phyloP scores from a whole-genome alignment of 2,329 filamentous ascomycete species.

The Hirsutella rhossiliensis region DNA sequence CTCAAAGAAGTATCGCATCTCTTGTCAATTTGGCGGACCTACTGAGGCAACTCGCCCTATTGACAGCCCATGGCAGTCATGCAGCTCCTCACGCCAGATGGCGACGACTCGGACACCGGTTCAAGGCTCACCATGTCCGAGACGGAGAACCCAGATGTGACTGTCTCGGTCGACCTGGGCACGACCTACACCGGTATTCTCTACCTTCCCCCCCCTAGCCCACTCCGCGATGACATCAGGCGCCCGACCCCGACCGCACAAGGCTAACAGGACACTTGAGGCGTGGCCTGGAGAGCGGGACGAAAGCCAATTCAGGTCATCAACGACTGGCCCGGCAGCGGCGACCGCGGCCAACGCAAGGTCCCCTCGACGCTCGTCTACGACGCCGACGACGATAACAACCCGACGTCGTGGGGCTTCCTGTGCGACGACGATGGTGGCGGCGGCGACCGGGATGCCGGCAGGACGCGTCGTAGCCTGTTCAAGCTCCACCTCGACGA shows the following conservation, averaged over 20 bases:
- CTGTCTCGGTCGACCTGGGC: conserved; percentile 31
- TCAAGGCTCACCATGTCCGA: too few species aligned
- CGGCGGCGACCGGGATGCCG: conserved; percentile 4
- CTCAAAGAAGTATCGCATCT: too few species aligned
- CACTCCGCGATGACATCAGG: too few species aligned
- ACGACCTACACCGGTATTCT: conserved; percentile 31
- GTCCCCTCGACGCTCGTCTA: conserved; percentile 40
- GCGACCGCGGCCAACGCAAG: conserved; percentile 40
- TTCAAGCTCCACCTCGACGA: conserved; percentile 44
- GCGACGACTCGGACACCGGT: too few species aligned
- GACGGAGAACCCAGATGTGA: too few species aligned
- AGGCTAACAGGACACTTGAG: conserved; percentile 8
- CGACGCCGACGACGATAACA: conserved; percentile 22
- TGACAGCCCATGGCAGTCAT: too few species aligned
- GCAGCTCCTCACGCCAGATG: too few species aligned
- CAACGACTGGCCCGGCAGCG: conserved; percentile 41
- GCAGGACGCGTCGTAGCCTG: conserved; percentile 32
- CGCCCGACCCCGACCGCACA: too few species aligned
- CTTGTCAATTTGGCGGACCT: too few species aligned
- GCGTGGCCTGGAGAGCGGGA: conserved; percentile 25
- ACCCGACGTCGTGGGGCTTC: conserved; percentile 39
- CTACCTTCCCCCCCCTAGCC: too few species aligned
- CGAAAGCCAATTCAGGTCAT: conserved; percentile 30
- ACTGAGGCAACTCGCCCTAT: too few species aligned
- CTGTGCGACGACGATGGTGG: conserved; percentile 35